phyloP scores from a whole-genome alignment of 257 asterid genomes.

The Prunella vulgaris region DNA sequence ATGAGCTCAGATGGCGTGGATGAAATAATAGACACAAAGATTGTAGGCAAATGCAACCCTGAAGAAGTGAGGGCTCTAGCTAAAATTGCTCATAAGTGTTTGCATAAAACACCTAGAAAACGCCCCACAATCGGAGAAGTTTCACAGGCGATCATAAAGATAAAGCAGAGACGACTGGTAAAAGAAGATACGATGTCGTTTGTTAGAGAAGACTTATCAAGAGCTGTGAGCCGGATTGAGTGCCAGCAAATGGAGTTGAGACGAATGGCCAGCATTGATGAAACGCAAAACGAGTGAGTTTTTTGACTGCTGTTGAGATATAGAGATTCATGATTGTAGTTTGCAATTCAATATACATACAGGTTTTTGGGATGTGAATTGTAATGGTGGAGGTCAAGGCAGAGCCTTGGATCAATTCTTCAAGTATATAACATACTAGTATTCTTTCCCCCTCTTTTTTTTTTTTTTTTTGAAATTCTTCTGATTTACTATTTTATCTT shows the following conservation, averaged over 20 bases:
- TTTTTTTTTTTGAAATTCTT: neutral
- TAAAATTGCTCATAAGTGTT: conserved; percentile 65
- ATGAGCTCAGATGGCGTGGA: conserved; percentile 92
- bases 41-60: conserved; percentile 57
- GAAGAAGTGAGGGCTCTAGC: conserved; percentile 78
- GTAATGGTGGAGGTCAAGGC: neutral
- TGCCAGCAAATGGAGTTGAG: conserved; percentile 67
- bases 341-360: neutral
- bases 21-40: conserved; percentile 76
- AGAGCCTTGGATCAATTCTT: neutral
- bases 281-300: conserved; percentile 30
- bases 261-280: conserved; percentile 49
- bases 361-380: conserved; percentile 3
- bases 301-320: neutral
- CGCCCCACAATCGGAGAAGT: conserved; percentile 83
- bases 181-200: conserved; percentile 71
- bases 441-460: too few relatives aligned
- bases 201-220: conserved; percentile 53
- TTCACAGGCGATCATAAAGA: conserved; percentile 71
- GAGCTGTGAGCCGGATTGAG: conserved; percentile 62
- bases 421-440: neutral
- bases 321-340: neutral
- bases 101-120: conserved; percentile 56
- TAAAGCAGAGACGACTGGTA: conserved; percentile 51
- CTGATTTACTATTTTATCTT: neutral